Evolutionary conservation across 306 rosid species (phyloP).

Genomic region (Canavalia gladiata): DNA sequence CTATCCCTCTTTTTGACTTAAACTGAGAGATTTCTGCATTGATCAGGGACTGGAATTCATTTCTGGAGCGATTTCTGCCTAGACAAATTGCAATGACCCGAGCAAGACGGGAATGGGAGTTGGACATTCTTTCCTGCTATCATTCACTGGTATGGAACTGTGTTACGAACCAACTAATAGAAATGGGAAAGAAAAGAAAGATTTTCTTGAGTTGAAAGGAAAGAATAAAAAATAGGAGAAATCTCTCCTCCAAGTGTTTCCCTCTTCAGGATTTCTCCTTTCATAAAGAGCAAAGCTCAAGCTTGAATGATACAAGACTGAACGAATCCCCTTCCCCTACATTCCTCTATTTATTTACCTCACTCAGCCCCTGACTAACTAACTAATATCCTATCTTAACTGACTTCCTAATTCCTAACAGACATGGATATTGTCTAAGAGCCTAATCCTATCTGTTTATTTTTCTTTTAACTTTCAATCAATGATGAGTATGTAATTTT

Average conservation of each 20-base stretch:
- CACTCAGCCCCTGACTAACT: no score
- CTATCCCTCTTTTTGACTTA: constrained; percentile 8
- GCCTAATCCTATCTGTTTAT: background rate
- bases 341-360: no score
- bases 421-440: background rate
- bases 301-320: no score
- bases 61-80: constrained; percentile 84
- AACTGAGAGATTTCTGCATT: constrained; percentile 41
- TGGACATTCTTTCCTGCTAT: constrained; percentile 90
- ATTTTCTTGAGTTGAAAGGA: no score
- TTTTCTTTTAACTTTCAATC: constrained; percentile 29
- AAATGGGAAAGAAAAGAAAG: no score
- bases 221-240: no score
- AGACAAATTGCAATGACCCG: constrained; percentile 94
- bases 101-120: constrained; percentile 93
- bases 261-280: no score
- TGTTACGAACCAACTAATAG: background rate
- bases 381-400: no score
- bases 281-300: no score
- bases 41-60: constrained; percentile 89
- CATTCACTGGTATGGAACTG: constrained; percentile 70
- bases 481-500: constrained; percentile 4
- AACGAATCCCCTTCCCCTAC: no score
- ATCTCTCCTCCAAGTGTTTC: no score
- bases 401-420: no score